phyloP scores from a whole-genome alignment of 331 rosid genomes.

The Prunus yedoensis region DNA sequence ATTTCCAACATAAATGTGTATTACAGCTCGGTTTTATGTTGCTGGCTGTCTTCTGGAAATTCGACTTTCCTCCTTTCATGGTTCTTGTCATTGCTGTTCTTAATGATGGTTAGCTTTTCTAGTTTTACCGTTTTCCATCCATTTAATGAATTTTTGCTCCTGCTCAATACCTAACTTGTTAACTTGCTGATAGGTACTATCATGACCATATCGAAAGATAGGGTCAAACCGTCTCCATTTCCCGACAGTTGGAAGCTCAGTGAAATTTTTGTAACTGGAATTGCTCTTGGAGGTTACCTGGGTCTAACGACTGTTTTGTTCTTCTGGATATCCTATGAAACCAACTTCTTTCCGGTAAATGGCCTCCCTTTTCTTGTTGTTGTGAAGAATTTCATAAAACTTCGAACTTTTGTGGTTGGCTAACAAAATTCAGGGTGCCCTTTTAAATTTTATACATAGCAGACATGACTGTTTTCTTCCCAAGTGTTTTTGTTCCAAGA shows the following conservation, averaged over 20 bases:
- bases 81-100: constrained; percentile 80
- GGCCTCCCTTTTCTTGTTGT: constrained; percentile 2
- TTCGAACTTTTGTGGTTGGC: not conserved
- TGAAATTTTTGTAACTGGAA: constrained; percentile 73
- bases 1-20: not conserved
- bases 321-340: constrained; percentile 40
- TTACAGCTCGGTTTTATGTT: constrained; percentile 70
- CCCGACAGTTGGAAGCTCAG: constrained; percentile 81
- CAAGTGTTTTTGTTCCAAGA: no score
- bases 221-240: constrained; percentile 71
- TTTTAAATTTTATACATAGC: not conserved
- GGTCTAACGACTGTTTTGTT: constrained; percentile 68
- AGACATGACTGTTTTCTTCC: not conserved
- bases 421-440: not conserved
- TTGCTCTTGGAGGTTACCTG: constrained; percentile 60
- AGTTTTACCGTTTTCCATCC: not conserved
- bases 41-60: constrained; percentile 59
- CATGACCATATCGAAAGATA: constrained; percentile 80
- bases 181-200: constrained; percentile 40
- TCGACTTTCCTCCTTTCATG: constrained; percentile 82
- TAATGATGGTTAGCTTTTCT: constrained; percentile 57
- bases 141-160: not conserved
- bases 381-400: not conserved
- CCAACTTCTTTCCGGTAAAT: constrained; percentile 37
- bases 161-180: constrained; percentile 15